Percentiles rank a stretch among this genome's conserved stretches.
phyloP scores from a whole-genome alignment of 805 yeast species.

The Zygotorulaspora florentina region DNA sequence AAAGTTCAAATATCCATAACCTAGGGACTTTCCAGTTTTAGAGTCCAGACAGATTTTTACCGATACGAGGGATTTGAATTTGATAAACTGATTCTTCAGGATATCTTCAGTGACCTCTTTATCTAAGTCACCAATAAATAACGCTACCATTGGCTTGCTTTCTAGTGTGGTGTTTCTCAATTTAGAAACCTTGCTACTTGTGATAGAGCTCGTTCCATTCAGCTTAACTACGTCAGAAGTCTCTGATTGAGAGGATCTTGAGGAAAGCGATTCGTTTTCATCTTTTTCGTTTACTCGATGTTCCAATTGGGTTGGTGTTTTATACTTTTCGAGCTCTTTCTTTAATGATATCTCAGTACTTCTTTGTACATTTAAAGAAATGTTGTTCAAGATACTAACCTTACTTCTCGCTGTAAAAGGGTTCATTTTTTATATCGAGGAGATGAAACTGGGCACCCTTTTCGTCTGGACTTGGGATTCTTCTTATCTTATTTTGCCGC shows the following conservation, averaged over 20 bases:
- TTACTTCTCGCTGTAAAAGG: slow-evolving; percentile 8
- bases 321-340: slow-evolving; percentile 3
- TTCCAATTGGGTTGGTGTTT: background rate
- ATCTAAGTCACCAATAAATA: slow-evolving; percentile 64
- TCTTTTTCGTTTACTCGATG: slow-evolving; percentile 3
- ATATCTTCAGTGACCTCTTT: slow-evolving; percentile 45
- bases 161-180: slow-evolving; percentile 3
- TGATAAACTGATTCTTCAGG: slow-evolving; percentile 43
- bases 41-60: slow-evolving; percentile 59
- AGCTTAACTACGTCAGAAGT: slow-evolving; percentile 15
- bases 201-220: background rate
- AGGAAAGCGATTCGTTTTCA: slow-evolving; percentile 13
- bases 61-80: slow-evolving; percentile 46
- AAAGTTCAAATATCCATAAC: slow-evolving; percentile 73
- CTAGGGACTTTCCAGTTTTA: slow-evolving; percentile 51
- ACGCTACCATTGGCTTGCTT: slow-evolving; percentile 28
- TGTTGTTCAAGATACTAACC: slow-evolving; percentile 12
- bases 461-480: too few relatives aligned
- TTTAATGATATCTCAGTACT: slow-evolving; percentile 10
- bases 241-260: slow-evolving; percentile 18
- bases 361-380: slow-evolving; percentile 17
- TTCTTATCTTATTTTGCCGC: too few relatives aligned
- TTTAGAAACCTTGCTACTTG: background rate
- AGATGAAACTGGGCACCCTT: too few relatives aligned
- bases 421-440: slow-evolving; percentile 1